Base-by-base conservation (phyloP, 2,329 filamentous ascomycete species). In the Alternaria sp. region DNA sequence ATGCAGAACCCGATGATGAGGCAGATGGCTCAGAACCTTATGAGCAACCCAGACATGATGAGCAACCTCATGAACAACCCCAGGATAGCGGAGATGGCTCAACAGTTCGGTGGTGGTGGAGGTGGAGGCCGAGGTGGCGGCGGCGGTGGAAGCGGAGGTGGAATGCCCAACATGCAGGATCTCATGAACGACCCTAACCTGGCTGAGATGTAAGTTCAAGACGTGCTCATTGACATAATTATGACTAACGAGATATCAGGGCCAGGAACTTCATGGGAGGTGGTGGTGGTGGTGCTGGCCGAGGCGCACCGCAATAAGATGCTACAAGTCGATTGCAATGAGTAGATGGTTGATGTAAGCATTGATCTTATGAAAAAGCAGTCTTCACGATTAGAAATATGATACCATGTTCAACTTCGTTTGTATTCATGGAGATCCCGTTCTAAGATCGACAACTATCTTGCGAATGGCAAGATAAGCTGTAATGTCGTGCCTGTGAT, bases 11-110 rank as follows among this genome's bases (percentile, higher is more conserved):
- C 96, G 59, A 98, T 98, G 96, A 97, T 99, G 83, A 89, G 93
- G 54, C 92, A 88, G 83, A 97, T 98, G 93, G 96, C 96, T 5
- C 93, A 97, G 85, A 97, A 93, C 81, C 82, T 99, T 59, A 98
- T 98, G 96, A 93, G 89, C 83, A 97, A 99, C 83, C 96, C 96
- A 0, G 92, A 97, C 10, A 89, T 94, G 85, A 91, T 98, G 89
- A 87, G 85, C 78, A 96, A 93, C 80, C 82, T 99, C 62, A 97
- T 99, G 94, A 93, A 85, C 85, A 98, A 99, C 85, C 96, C 96
- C 4, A 88, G 90, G 65, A 83, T 98, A 66, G 87, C 92, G 60
- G 89, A 96, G 77, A 95, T 97, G 93, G 93, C 93, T 49, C 89
- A 91, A 76, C 88, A 87, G 72, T 93, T 97, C 77, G 80, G 79